Conservation (phyloP, 2,329 filamentous ascomycete genomes). For the Fusarium avenaceum region DNA sequence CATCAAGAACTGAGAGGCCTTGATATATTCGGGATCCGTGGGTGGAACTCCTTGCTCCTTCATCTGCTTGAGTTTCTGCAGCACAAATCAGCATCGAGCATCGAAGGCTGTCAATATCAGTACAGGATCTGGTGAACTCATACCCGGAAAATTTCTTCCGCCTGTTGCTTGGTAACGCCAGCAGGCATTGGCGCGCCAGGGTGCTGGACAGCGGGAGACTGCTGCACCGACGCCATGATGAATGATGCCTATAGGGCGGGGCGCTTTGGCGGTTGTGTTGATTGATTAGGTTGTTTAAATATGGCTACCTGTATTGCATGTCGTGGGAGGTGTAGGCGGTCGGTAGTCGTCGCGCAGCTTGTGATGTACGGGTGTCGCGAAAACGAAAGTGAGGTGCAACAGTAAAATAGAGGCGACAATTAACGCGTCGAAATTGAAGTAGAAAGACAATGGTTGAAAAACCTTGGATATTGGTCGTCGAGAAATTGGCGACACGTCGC, state of each 20-base stretch:
- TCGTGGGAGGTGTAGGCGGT: constrained; percentile 50
- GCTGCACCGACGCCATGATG: constrained; percentile 85
- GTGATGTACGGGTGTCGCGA: constrained; percentile 44
- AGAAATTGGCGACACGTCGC: constrained; percentile 47
- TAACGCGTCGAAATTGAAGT: constrained; percentile 49
- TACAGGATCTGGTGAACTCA: constrained; percentile 47
- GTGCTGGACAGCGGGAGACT: constrained; percentile 76
- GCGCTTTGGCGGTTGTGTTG: constrained; percentile 44
- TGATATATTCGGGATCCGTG: constrained; percentile 88
- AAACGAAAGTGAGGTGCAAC: constrained; percentile 37
- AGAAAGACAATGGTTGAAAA: constrained; percentile 34
- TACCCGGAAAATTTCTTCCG: constrained; percentile 81
- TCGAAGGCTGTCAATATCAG: not conserved
- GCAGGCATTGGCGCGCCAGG: constrained; percentile 72
- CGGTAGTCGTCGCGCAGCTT: constrained; percentile 43
- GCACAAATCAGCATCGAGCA: constrained; percentile 35
- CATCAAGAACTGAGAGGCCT: constrained; percentile 80
- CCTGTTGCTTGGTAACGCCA: constrained; percentile 80
- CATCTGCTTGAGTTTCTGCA: constrained; percentile 89
- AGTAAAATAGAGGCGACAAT: constrained; percentile 37
- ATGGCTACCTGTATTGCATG: constrained; percentile 56
- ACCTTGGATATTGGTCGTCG: constrained; percentile 37
- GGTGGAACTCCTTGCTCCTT: constrained; percentile 84
- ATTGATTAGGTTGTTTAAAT: constrained; percentile 44
- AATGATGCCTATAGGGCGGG: constrained; percentile 42